Evolutionary conservation across 2,329 filamentous ascomycete genomes (phyloP).

Genomic region (Xylaria arbuscula): DNA sequence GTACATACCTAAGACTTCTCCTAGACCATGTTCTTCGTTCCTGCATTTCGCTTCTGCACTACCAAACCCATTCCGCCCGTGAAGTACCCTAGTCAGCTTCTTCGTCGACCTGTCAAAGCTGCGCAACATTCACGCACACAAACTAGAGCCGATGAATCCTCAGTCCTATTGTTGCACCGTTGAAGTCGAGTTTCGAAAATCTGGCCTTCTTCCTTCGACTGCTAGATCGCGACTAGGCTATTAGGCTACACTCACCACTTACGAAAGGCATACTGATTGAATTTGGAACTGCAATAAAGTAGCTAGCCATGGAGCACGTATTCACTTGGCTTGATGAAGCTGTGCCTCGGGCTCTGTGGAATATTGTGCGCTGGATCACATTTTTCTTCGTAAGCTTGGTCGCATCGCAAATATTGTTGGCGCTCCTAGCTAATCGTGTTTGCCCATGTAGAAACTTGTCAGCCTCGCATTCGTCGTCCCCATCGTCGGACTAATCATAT

Average conservation of each 20-base stretch:
- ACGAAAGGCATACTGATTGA: constrained; percentile 4
- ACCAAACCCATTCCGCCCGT: neutral
- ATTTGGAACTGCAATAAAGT: constrained; percentile 30
- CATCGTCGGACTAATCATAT: constrained; percentile 58
- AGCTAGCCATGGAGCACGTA: constrained; percentile 38
- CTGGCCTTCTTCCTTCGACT: neutral
- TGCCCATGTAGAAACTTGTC: constrained; percentile 45
- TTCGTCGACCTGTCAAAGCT: neutral
- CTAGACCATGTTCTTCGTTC: neutral
- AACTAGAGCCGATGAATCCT: neutral
- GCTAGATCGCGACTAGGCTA: constrained; percentile 1
- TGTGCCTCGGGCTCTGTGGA: constrained; percentile 44
- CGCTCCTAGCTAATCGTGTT: constrained; percentile 28
- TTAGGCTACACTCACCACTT: neutral
- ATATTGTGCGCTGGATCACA: constrained; percentile 47
- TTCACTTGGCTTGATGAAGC: constrained; percentile 42
- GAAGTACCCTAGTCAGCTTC: neutral
- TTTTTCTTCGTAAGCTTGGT: constrained; percentile 49
- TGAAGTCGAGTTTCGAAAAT: neutral
- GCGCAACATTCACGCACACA: neutral
- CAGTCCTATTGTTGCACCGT: neutral
- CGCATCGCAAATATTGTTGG: neutral
- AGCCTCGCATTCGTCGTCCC: constrained; percentile 61
- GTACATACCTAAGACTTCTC: neutral
- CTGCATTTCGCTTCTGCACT: constrained; percentile 9